Evolutionary conservation across 2,329 filamentous ascomycete species (phyloP), one percentile per base, ranked within the genome.

Genomic region (Apiospora saccharicola): DNA sequence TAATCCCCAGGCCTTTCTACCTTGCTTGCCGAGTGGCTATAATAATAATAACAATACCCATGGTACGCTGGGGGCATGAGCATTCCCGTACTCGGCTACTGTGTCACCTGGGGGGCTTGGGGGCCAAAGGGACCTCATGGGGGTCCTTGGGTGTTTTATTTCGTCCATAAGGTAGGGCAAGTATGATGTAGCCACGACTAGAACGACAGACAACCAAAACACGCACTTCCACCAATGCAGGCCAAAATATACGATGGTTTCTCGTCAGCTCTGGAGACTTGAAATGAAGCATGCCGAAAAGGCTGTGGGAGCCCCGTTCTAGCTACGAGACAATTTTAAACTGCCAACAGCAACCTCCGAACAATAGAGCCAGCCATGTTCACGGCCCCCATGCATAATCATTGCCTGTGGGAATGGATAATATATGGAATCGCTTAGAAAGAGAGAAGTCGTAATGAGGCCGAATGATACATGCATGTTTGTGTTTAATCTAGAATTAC

Each of bases 221-320:
- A 19, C 22, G 53, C 16, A 34, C 53, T 34, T 22, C 34, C 7
- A 10, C 34, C 8, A 16, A 22, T 61, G 53, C 53, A 61, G 4
- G 53, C 30, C 22, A 37, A 37, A 5, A n/a, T 37, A 19, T 37
- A 64, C n/a, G 57, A 64, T n/a, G 57, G 22, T 16, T 64, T 64
- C 57, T 64, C 57, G 22, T 64, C 57, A 41, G 57, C 8, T 41
- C 57, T 64, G 57, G 57, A 12, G 41, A 64, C 22, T 64, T n/a
- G 57, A 41, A 64, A 64, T 64, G 57, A 64, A 14, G 57, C 57
- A n/a, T 37, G 57, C 57, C 57, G 57, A 64, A 34, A 41, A 41
- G 57, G 57, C 57, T 34, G 57, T 64, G 57, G 57, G 12, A 64
- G 57, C 34, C 57, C 57, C 57, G 57, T 64, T 41, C 57, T 19